Evolutionary conservation across 768 basidiomycete genomes (phyloP), one percentile per base, ranked within the genome.

Genomic region (Collybia nuda): DNA sequence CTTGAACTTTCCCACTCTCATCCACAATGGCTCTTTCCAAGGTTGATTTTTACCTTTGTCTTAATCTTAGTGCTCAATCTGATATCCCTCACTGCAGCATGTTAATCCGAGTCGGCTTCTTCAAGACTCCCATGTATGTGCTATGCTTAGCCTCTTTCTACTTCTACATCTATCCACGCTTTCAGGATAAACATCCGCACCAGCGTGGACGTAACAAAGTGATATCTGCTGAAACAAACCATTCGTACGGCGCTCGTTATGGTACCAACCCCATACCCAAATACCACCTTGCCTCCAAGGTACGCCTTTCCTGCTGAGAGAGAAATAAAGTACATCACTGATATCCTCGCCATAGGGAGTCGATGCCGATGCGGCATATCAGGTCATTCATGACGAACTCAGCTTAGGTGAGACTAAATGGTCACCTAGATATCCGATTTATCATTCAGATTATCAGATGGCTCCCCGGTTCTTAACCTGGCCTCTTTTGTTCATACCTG

Each of bases 221-320:
- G 2, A 48, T 69, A 2, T 58, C 72, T 6, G 61, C 69, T 32
- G 52, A 65, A 1, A 39, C 75, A 8, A 50, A 60, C 0, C 77
- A 79, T 50, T 64, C 79, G 0, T 88, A 86, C 53, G 82, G 80
- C 19, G 79, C 77, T 17, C 80, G 84, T 39, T 89, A 88, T 62
- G 78, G 78, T 14, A 84, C 85, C n/a, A 63, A 60, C n/a, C 75
- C 85, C 17, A 68, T 90, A 46, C 88, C 88, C 14, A 91, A 88
- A 63, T 90, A 78, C 66, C 73, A 72, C 49, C 61, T 91, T 7
- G 79, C 87, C 0, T 70, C 73, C 35, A 83, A 78, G 66, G 82
- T 77, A 50, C 2, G 12, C 17, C 1, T 37, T 38, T 29, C n/a
- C 2, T n/a, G 26, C 6, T 21, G 17, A 14, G 14, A 23, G 35